Evolutionary conservation across 768 basidiomycete genomes (phyloP), one percentile per base, ranked within the genome.

Genomic region (Macrolepiota fuliginosa): DNA sequence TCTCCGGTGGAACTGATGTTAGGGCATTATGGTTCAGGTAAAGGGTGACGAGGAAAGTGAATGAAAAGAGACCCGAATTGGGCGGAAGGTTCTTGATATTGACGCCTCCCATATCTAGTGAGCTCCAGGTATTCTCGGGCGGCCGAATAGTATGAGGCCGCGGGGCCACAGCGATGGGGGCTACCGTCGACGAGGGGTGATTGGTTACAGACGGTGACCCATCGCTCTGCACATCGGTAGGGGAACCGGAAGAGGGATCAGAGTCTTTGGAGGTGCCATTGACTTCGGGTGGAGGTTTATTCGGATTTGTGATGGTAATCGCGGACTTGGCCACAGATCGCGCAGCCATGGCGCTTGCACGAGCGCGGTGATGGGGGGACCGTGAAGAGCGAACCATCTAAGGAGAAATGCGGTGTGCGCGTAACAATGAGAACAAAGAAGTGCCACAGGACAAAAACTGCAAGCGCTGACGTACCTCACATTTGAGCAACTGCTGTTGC

Each of bases 1-100:
- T 93, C 73, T 91, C 85, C 19, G 90, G 83, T 3, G 96, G 94
- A 36, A 99, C 76, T 63, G 83, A 73, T 9, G 87, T 77, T 50
- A 99, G 81, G 25, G 85, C 79, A 69, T 99, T 99, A 79, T 98
- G 96, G 67, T 98, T 98, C 72, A 99, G 91, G 76, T 96, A 98
- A 53, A 99, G 89, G 64, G 89, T 90, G 66, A 90, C 90, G 62
- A 99, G 88, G 81, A 95, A 97, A n/a, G 86, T 85, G 79, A 96
- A 98, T 7, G 86, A 78, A 74, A 92, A 92, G 46, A 93, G 79
- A 27, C 87, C 88, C 50, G 89, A 90, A 6, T 77, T 81, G 4
- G 87, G 76, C 37, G 96, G 92, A 54, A 99, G 81, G 65, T 90
- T 93, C 81, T 96, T 96, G 71, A 99, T 87, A 65, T 87, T 86